Percentiles rank a stretch among this genome's conserved stretches.
Conservation (phyloP, 176 grass and related monocot genomes). For the Hordeum vulgare region DNA sequence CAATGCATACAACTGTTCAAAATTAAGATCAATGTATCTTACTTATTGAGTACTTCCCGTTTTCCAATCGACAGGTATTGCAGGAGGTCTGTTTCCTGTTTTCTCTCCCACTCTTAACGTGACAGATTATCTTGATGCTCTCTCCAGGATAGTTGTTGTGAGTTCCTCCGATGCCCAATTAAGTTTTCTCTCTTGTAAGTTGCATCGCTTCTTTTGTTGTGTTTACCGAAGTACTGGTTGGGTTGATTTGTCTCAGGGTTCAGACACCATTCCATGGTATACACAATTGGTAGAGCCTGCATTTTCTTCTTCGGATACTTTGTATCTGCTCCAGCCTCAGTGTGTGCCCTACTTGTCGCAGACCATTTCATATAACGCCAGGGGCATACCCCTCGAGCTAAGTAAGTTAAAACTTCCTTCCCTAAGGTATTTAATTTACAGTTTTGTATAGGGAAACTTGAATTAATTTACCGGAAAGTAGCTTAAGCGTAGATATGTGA, state of each 20-base stretch:
- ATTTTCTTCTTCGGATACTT: constrained; percentile 44
- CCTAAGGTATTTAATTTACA: background rate
- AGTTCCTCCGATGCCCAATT: constrained; percentile 24
- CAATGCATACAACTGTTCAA: background rate
- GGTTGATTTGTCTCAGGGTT: constrained; percentile 46
- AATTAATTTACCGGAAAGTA: background rate
- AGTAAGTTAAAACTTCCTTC: constrained; percentile 31
- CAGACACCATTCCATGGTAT: constrained; percentile 42
- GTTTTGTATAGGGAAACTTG: background rate
- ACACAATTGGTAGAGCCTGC: constrained; percentile 67
- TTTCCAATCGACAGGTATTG: constrained; percentile 43
- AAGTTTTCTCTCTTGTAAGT: background rate
- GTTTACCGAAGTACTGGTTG: background rate
- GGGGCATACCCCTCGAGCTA: constrained; percentile 34
- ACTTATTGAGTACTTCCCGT: background rate
- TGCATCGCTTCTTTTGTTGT: constrained; percentile 13
- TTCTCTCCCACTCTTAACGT: constrained; percentile 43
- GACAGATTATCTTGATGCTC: constrained; percentile 51
- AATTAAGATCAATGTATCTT: constrained; percentile 8
- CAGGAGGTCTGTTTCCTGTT: constrained; percentile 42
- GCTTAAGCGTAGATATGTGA: background rate
- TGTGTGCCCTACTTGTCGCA: constrained; percentile 40
- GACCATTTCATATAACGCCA: constrained; percentile 32
- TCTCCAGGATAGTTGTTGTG: constrained; percentile 54
- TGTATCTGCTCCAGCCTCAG: constrained; percentile 62